Percentiles rank a stretch among this genome's conserved stretches.
These are phyloP conservation scores for Chlorella sp. DNA, from an alignment of 139 green algal genomes.

Conservation along the genomic window DNA sequence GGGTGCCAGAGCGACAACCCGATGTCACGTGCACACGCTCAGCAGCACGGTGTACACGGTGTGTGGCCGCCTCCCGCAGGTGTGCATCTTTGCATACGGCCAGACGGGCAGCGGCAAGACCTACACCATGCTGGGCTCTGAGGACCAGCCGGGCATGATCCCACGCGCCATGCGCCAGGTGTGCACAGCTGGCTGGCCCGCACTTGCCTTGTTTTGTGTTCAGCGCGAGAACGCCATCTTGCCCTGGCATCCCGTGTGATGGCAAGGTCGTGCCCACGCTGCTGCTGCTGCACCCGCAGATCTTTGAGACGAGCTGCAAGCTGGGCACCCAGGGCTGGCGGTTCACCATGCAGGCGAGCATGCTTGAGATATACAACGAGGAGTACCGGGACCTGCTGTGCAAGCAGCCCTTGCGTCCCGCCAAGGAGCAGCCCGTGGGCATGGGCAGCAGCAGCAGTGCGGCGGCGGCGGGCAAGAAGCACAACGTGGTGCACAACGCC, in stretches of 20 bases:
- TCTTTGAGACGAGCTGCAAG: constrained; percentile 45
- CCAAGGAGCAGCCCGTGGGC: no score
- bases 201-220: no score
- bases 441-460: no score
- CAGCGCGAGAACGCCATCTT: no score
- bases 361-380: constrained; percentile 98
- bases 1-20: no score
- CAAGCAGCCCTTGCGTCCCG: constrained; percentile 44
- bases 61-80: no score
- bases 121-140: constrained; percentile 74
- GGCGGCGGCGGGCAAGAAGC: constrained; percentile 46
- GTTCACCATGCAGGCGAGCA: constrained; percentile 82
- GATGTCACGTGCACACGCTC: no score
- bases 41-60: no score
- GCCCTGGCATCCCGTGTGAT: no score
- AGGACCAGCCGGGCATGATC: constrained; percentile 72
- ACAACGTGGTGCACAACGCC: constrained; percentile 53
- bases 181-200: no score
- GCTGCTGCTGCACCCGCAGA: background rate
- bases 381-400: constrained; percentile 73
- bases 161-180: constrained; percentile 79
- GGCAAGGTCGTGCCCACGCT: no score
- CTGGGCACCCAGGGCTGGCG: constrained; percentile 69
- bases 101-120: constrained; percentile 86
- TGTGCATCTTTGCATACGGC: constrained; percentile 89